Percentiles rank a stretch among this genome's conserved stretches.
Conservation (phyloP, 2,329 filamentous ascomycete genomes). For the Paraphoma sp. region DNA sequence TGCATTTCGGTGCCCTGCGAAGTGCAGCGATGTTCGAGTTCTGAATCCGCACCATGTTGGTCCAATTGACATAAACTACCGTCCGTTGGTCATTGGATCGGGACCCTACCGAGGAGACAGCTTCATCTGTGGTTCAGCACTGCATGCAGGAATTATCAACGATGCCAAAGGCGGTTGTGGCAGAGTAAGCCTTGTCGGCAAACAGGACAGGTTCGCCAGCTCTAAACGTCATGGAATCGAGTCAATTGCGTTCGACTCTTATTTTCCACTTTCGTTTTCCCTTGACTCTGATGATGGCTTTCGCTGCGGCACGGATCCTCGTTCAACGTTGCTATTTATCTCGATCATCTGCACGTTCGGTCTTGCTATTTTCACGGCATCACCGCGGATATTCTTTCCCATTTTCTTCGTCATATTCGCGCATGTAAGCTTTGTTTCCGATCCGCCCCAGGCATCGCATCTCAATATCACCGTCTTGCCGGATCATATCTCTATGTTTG, state of each 20-base stretch:
- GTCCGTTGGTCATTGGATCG: constrained; percentile 61
- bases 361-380: constrained; percentile 79
- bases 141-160: constrained; percentile 78
- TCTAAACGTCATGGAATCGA: constrained; percentile 73
- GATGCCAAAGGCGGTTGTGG: constrained; percentile 79
- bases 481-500: constrained; percentile 60
- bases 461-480: constrained; percentile 56
- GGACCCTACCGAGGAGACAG: constrained; percentile 87
- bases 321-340: constrained; percentile 80
- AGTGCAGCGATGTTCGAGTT: constrained; percentile 69
- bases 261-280: constrained; percentile 86
- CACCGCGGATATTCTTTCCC: constrained; percentile 79
- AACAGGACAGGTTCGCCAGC: constrained; percentile 66
- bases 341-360: constrained; percentile 76
- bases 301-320: constrained; percentile 70
- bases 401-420: constrained; percentile 83
- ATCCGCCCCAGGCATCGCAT: constrained; percentile 73
- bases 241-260: constrained; percentile 80
- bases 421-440: constrained; percentile 86
- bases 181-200: constrained; percentile 74
- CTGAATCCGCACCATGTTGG: constrained; percentile 78
- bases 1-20: constrained; percentile 75
- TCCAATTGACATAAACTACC: constrained; percentile 65
- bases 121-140: constrained; percentile 84
- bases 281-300: constrained; percentile 71